phyloP scores from a whole-genome alignment of 1,284 basidiomycete species.

The Vanrija sp. region DNA sequence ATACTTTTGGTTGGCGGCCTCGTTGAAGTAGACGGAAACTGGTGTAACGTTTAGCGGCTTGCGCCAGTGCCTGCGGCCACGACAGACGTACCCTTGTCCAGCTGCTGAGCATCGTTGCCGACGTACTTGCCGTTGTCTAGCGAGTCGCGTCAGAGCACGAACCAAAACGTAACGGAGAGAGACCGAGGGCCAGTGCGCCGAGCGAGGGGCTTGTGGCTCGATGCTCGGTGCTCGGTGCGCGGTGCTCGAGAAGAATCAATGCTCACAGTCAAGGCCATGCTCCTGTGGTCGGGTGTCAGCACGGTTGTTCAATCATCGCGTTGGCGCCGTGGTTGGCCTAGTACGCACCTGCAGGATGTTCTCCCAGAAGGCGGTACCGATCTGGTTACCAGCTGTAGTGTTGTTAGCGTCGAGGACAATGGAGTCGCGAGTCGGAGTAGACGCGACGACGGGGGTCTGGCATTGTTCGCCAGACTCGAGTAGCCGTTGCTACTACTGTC shows the following conservation, averaged over 20 bases:
- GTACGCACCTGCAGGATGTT: constrained; percentile 40
- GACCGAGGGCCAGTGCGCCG: neutral
- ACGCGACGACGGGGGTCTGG: neutral
- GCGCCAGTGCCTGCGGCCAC: too few relatives aligned
- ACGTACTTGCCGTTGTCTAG: constrained; percentile 38
- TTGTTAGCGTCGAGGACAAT: neutral
- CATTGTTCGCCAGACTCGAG: neutral
- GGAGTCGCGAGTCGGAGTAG: neutral
- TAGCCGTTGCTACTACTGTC: neutral
- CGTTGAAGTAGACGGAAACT: constrained; percentile 50
- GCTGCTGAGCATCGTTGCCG: constrained; percentile 38
- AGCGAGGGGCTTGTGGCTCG: neutral
- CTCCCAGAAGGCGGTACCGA: constrained; percentile 46
- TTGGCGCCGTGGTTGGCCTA: neutral
- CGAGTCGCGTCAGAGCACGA: neutral
- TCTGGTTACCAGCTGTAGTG: constrained; percentile 40
- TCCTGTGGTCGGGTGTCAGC: constrained; percentile 27
- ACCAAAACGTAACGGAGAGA: neutral
- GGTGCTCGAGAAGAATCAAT: neutral
- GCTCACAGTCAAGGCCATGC: constrained; percentile 42
- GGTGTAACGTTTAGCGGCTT: neutral
- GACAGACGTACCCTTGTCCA: constrained; percentile 35
- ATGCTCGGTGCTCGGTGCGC: neutral
- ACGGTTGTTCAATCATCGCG: neutral
- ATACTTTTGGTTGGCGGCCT: constrained; percentile 53